A percentile compares a stretch with the other conserved stretches of the same genome.
phyloP scores from a whole-genome alignment of 2,329 filamentous ascomycete species.

The Zymoseptoria pseudotritici region DNA sequence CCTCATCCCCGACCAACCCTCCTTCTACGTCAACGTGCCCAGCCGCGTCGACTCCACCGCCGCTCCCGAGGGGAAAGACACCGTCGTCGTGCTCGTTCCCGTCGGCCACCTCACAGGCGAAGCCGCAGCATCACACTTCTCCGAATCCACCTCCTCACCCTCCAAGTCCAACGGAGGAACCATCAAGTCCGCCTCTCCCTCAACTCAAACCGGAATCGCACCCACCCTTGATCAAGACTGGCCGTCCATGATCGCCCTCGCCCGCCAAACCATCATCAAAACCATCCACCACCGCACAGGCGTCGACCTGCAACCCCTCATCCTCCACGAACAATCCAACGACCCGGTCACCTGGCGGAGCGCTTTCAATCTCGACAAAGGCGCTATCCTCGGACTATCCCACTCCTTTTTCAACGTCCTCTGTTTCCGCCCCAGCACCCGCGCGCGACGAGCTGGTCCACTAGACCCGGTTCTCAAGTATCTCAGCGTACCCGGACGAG shows the following conservation, averaged over 20 bases:
- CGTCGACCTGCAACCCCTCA: conserved; percentile 43
- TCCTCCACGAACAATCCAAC: conserved; percentile 58
- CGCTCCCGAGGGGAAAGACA: conserved; percentile 58
- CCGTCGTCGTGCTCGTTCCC: conserved; percentile 63
- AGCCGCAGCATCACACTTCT: not conserved
- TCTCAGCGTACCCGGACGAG: conserved; percentile 20
- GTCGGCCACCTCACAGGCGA: conserved; percentile 56
- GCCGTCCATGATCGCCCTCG: conserved; percentile 51
- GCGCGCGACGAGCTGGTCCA: conserved; percentile 41
- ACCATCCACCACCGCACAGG: conserved; percentile 57
- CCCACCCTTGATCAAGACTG: conserved; percentile 49
- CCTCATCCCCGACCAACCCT: conserved; percentile 58
- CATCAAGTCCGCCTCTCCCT: conserved; percentile 20
- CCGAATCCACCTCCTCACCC: conserved; percentile 28
- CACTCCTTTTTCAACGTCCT: conserved; percentile 70
- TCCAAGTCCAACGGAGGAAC: conserved; percentile 18
- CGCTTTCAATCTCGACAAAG: conserved; percentile 67
- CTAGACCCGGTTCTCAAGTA: conserved; percentile 28
- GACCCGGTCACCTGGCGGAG: conserved; percentile 58
- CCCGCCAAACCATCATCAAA: conserved; percentile 52
- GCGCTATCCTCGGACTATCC: conserved; percentile 63
- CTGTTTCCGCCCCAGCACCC: conserved; percentile 57
- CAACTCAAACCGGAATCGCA: conserved; percentile 31
- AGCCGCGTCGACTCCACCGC: conserved; percentile 61
- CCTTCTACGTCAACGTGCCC: conserved; percentile 72